Evolutionary conservation across 805 yeast genomes (phyloP), one percentile per base, ranked within the genome.

Genomic region (Nakazawaea populi): DNA sequence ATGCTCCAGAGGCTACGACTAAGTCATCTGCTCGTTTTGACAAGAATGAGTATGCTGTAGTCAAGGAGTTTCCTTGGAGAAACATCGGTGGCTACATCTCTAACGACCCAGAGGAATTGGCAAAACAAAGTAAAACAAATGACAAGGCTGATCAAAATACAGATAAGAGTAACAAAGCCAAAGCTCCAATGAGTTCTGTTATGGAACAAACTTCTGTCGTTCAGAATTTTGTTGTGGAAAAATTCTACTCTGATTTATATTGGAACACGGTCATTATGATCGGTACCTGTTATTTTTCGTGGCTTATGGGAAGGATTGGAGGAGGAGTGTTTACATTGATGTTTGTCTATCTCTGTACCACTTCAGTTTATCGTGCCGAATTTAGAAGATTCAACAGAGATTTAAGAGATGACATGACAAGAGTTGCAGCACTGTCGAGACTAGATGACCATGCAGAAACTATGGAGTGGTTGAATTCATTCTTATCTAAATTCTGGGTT

Each of bases 401-500:
- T 59, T 71, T 86, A 36, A 74, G 89, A 55, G 96, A 87, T 67
- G 95, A 87, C 63, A 77, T 87, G 78, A 71, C 76, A 48, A 77
- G 96, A 69, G 66, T 77, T 44, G 72, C 76, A 30, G 79, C 89
- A n/a, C 70, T 74, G 46, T 87, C 85, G 62, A 72, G 82, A 39
- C 69, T 87, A 54, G 87, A 82, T 52, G 74, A 77, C 45, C 77
- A 75, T 58, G 63, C 75, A 49, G 96, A 87, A 68, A 82, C 91
- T 7, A 85, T 87, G 80, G 80, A 83, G 53, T 87, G 96, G 96
- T 65, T 87, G 59, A 87, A 87, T 60, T 77, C 83, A 28, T 87
- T 87, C 60, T 67, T 87, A 63, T 83, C 83, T 42, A 87, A 87
- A 67, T 86, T 87, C 61, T 87, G 96, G 96, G 87, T 86, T 52